Percentiles rank a stretch among this genome's conserved stretches.
Conservation (phyloP, 192 early-diverging fungal species). For the Radiomyces spectabilis region DNA sequence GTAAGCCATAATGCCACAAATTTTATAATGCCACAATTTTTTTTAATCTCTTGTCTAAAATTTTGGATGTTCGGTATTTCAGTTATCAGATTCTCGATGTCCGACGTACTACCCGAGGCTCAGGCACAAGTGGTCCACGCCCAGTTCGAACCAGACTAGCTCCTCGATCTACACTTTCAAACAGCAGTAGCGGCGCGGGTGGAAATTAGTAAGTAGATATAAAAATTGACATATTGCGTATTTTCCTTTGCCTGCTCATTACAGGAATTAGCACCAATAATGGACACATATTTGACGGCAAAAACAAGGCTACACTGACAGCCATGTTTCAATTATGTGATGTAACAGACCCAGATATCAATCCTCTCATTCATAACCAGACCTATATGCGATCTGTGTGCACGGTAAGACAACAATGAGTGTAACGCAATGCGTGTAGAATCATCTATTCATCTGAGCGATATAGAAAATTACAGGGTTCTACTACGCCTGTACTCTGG, state of each 20-base stretch:
- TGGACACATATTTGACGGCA: conserved; percentile 15
- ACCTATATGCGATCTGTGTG: conserved; percentile 2
- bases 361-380: conserved; percentile 10
- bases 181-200: neutral
- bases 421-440: too few relatives aligned
- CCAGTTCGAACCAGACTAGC: neutral
- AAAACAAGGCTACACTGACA: neutral
- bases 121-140: neutral
- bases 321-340: conserved; percentile 22
- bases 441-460: too few relatives aligned
- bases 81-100: conserved; percentile 1
- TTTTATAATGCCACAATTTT: neutral
- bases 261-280: neutral
- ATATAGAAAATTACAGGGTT: too few relatives aligned
- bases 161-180: neutral
- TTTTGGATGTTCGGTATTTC: neutral
- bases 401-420: too few relatives aligned
- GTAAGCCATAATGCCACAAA: conserved; percentile 2
- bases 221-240: neutral
- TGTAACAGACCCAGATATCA: conserved; percentile 21
- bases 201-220: neutral
- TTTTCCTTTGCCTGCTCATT: neutral
- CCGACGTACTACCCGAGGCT: neutral
- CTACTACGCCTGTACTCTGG: too few relatives aligned
- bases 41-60: neutral